A percentile compares a stretch with the other conserved stretches of the same genome.
Evolutionary conservation across 805 yeast species (phyloP).

Genomic region (Nakazawaea pomicola): DNA sequence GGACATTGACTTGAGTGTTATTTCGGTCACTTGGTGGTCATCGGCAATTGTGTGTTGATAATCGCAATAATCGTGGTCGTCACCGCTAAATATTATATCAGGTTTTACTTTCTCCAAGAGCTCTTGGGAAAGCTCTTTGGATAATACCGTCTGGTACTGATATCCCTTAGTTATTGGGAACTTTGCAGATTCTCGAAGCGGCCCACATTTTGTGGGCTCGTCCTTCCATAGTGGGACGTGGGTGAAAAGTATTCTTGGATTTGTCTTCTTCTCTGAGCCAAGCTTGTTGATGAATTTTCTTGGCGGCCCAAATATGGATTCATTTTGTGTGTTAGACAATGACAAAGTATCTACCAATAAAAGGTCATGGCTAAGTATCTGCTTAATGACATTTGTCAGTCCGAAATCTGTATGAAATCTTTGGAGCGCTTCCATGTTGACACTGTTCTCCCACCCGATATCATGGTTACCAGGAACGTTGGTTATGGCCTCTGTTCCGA

Average conservation of each 20-base stretch:
- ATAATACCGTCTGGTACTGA: conserved; percentile 87
- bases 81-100: conserved; percentile 76
- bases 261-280: conserved; percentile 23
- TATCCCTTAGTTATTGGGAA: conserved; percentile 72
- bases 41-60: conserved; percentile 43
- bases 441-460: conserved; percentile 82
- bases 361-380: conserved; percentile 65
- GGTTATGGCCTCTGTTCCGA: conserved; percentile 21
- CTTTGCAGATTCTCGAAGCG: conserved; percentile 60
- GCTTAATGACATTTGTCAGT: conserved; percentile 47
- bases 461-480: conserved; percentile 89
- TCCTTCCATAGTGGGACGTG: conserved; percentile 83
- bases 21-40: conserved; percentile 35
- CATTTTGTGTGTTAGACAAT: conserved; percentile 50
- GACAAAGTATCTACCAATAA: conserved; percentile 80
- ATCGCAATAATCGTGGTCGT: conserved; percentile 94
- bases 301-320: conserved; percentile 43
- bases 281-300: conserved; percentile 43
- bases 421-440: conserved; percentile 46
- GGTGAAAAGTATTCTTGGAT: conserved; percentile 67
- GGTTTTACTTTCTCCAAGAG: conserved; percentile 61
- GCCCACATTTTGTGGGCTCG: conserved; percentile 61
- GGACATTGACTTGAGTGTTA: conserved; percentile 80
- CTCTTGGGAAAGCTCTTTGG: conserved; percentile 48
- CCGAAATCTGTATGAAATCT: conserved; percentile 77